Conservation (phyloP, 208 protist species). For the Trypanosoma conorhini region DNA sequence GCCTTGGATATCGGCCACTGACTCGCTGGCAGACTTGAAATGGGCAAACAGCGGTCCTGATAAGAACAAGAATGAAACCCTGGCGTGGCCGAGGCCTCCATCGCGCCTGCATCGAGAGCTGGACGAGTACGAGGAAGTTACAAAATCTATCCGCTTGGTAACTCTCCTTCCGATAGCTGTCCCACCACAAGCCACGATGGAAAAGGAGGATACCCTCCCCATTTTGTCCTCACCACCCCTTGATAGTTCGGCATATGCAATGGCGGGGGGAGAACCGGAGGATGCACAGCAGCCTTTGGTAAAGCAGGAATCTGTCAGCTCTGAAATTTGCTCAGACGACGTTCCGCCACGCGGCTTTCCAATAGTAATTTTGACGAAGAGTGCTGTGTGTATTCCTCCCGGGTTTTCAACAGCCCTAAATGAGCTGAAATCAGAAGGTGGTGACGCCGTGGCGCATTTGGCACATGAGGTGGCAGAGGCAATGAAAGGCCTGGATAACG, state of each 20-base stretch:
- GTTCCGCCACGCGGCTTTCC: not conserved
- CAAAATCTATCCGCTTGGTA: not conserved
- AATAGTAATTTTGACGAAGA: not conserved
- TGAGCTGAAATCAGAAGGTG: not conserved
- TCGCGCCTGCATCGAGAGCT: not conserved
- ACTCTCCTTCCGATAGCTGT: not conserved
- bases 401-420: not conserved
- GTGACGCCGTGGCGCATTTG: not conserved
- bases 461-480: not conserved
- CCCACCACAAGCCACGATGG: not conserved
- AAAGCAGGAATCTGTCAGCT: not conserved
- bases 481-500: not conserved
- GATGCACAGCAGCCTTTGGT: not conserved
- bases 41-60: not conserved
- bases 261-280: not conserved
- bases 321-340: not conserved
- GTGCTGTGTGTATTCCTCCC: slow-evolving; percentile 2
- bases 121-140: not conserved
- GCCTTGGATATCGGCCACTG: not conserved
- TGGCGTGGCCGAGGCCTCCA: slow-evolving; percentile 20
- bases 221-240: not conserved
- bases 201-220: not conserved
- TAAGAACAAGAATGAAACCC: not conserved
- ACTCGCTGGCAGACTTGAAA: not conserved
- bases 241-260: not conserved